phyloP scores from a whole-genome alignment of 768 basidiomycete species.

The Candolleomyces eurysporus region DNA sequence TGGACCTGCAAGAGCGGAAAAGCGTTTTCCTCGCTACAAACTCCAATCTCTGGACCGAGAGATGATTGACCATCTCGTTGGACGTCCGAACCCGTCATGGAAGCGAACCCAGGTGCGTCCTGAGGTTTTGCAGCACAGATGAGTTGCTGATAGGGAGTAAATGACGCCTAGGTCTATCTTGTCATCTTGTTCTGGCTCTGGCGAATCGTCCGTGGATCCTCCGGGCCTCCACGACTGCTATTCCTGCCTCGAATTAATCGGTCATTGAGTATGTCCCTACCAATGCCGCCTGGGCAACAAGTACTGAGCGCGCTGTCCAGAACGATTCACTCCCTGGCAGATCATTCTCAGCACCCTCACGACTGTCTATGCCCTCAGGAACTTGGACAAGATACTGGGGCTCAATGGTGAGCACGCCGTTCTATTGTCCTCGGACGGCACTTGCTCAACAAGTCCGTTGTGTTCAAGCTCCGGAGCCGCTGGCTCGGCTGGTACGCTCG shows the following conservation, averaged over 20 bases:
- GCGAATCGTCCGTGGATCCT: conserved; percentile 66
- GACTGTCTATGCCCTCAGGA: conserved; percentile 75
- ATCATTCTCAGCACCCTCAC: conserved; percentile 86
- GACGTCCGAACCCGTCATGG: conserved; percentile 87
- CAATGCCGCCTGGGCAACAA: not conserved
- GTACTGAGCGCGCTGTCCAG: conserved; percentile 31
- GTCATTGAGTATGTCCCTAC: conserved; percentile 48
- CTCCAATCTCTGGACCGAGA: not conserved
- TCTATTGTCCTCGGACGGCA: not conserved
- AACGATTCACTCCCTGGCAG: conserved; percentile 95
- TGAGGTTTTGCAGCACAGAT: too few species aligned
- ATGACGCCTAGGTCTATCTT: conserved; percentile 69
- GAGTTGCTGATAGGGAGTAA: not conserved
- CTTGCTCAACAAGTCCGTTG: conserved; percentile 4
- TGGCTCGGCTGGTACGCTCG: conserved; percentile 74
- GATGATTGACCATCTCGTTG: conserved; percentile 95
- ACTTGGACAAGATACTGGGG: conserved; percentile 84
- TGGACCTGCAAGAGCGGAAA: not conserved
- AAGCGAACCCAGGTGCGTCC: conserved; percentile 73
- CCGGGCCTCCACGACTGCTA: conserved; percentile 62
- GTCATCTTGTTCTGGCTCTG: conserved; percentile 92
- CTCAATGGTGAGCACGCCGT: conserved; percentile 58
- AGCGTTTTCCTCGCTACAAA: not conserved
- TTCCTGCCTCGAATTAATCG: conserved; percentile 62
- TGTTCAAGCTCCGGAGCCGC: conserved; percentile 80